Evolutionary conservation across 169 alveolate genomes (phyloP).

Genomic region (Cryptosporidium baileyi): DNA sequence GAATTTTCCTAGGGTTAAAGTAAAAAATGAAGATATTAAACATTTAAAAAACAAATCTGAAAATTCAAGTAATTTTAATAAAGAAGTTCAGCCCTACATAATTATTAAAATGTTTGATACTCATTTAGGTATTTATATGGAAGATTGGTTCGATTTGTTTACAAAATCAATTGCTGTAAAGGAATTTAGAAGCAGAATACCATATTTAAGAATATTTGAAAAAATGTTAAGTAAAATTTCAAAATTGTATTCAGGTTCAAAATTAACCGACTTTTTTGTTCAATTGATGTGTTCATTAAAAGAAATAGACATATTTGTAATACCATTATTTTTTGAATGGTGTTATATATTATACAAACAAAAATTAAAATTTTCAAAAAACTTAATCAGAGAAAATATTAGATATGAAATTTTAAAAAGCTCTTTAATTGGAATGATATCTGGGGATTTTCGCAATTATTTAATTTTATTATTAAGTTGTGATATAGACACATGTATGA

Average conservation of each 20-base stretch:
- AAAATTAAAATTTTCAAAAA: slow-evolving; percentile 6
- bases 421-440: slow-evolving; percentile 5
- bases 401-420: slow-evolving; percentile 2
- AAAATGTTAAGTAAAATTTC: slow-evolving; percentile 56
- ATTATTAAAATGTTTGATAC: slow-evolving; percentile 28
- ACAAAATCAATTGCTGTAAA: neutral
- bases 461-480: slow-evolving; percentile 24
- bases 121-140: neutral
- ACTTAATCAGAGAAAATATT: slow-evolving; percentile 14
- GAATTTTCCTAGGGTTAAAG: too few species aligned
- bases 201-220: slow-evolving; percentile 51
- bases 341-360: slow-evolving; percentile 34
- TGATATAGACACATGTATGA: neutral
- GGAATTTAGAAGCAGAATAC: slow-evolving; percentile 22
- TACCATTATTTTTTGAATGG: slow-evolving; percentile 59
- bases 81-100: too few species aligned
- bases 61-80: too few species aligned
- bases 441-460: slow-evolving; percentile 4
- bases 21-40: too few species aligned
- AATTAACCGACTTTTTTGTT: slow-evolving; percentile 9
- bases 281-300: slow-evolving; percentile 7
- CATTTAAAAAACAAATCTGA: too few species aligned
- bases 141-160: slow-evolving; percentile 32
- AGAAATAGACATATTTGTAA: slow-evolving; percentile 5
- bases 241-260: neutral